These are phyloP conservation scores for Tuber indicum DNA, from an alignment of 495 filamentous ascomycete genomes.

Conservation along the genomic window DNA sequence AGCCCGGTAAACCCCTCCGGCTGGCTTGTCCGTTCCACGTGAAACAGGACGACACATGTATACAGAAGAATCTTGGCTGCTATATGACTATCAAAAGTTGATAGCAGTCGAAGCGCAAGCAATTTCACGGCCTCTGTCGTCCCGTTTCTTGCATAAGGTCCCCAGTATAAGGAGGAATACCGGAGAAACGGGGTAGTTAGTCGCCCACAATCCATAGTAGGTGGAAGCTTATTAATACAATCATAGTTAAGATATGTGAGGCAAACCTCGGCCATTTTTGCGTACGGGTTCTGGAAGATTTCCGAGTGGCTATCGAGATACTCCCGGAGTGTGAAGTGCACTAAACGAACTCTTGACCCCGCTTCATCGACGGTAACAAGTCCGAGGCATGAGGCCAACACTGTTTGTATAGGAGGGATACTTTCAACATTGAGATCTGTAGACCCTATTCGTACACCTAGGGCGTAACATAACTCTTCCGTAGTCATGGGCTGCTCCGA, in stretches of 20 bases:
- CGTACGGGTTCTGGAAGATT: not conserved
- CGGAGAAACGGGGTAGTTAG: not conserved
- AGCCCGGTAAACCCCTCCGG: not conserved
- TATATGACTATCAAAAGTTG: not conserved
- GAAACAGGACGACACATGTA: accelerated
- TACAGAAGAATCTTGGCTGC: not conserved
- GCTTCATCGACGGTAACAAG: not conserved
- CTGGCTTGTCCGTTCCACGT: accelerated
- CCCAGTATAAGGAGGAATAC: not conserved
- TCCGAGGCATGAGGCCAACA: not conserved
- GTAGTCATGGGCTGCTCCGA: not conserved
- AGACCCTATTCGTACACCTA: not conserved
- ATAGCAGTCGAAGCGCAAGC: not conserved
- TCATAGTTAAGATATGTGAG: not conserved
- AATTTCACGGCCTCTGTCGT: not conserved
- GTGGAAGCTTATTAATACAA: not conserved
- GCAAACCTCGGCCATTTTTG: not conserved
- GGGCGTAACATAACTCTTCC: not conserved
- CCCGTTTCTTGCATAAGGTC: not conserved
- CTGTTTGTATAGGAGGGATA: not conserved
- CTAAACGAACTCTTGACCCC: not conserved
- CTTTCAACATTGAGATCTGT: not conserved
- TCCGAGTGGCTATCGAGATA: not conserved
- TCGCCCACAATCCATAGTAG: not conserved
- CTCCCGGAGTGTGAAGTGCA: not conserved